A percentile compares a stretch with the other conserved stretches of the same genome.
These are phyloP conservation scores for Psilocybe subaeruginosa DNA, from an alignment of 768 basidiomycete species.

Conservation along the genomic window DNA sequence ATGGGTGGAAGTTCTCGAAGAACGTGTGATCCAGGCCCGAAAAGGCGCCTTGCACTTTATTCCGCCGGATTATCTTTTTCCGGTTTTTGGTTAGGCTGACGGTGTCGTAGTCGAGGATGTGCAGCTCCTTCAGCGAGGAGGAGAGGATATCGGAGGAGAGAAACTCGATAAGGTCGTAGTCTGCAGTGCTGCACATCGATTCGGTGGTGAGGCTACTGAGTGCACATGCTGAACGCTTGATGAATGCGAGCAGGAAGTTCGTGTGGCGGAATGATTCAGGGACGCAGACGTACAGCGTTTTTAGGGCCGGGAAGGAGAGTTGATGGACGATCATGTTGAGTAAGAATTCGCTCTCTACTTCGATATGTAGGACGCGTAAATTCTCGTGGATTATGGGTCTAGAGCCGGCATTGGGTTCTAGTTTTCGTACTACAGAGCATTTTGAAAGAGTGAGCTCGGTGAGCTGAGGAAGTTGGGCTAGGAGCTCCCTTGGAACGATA, in stretches of 20 bases:
- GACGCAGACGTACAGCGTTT: neutral
- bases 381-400: neutral
- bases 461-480: neutral
- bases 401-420: neutral
- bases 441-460: neutral
- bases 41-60: neutral
- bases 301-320: neutral
- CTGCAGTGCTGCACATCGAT: neutral
- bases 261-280: constrained; percentile 2
- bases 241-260: constrained; percentile 3
- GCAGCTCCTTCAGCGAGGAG: constrained; percentile 9
- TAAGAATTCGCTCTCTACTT: neutral
- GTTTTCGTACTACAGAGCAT: neutral
- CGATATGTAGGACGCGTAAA: neutral
- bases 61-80: neutral
- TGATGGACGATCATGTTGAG: neutral
- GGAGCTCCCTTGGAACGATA: neutral
- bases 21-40: constrained; percentile 13
- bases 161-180: constrained; percentile 17
- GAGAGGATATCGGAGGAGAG: constrained; percentile 2
- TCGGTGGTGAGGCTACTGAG: constrained; percentile 15
- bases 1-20: constrained; percentile 20
- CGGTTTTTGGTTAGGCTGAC: neutral
- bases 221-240: constrained; percentile 12
- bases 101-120: constrained; percentile 5